Conservation (phyloP, 2,329 filamentous ascomycete species). For the Escovopsis sp. region DNA sequence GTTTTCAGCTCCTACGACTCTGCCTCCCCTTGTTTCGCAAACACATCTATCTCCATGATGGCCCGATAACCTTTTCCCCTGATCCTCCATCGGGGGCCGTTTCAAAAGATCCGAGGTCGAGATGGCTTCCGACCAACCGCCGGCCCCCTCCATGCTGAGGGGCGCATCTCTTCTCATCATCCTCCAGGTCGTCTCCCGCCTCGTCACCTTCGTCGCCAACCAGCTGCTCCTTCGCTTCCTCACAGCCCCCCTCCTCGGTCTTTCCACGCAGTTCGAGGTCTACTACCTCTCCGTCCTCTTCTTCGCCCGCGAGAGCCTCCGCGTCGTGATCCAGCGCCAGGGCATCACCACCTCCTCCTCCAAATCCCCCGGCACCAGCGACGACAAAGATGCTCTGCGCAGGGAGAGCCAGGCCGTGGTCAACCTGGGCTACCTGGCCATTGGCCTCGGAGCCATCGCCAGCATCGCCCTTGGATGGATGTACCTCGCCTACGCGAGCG, state of each 20-base stretch:
- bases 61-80: too few relatives aligned
- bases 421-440: constrained; percentile 74
- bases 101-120: too few relatives aligned
- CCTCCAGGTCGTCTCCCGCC: constrained; percentile 75
- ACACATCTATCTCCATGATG: too few relatives aligned
- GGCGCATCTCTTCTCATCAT: constrained; percentile 77
- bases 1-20: too few relatives aligned
- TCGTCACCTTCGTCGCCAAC: constrained; percentile 81
- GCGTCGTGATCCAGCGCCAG: constrained; percentile 81
- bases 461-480: constrained; percentile 49
- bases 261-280: constrained; percentile 81
- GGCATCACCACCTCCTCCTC: constrained; percentile 7
- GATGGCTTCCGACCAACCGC: too few relatives aligned
- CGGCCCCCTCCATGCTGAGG: constrained; percentile 32
- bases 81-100: too few relatives aligned
- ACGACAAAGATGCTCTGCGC: constrained; percentile 6
- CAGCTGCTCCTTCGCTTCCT: constrained; percentile 79
- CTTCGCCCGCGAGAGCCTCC: constrained; percentile 80
- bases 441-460: constrained; percentile 52
- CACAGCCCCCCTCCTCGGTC: constrained; percentile 69
- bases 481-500: constrained; percentile 43
- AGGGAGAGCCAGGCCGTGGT: constrained; percentile 57
- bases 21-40: too few relatives aligned
- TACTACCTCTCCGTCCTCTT: constrained; percentile 90
- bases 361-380: constrained; percentile 6